Evolutionary conservation across 164 flowering plant species (phyloP), one percentile per base, ranked within the genome.

Genomic region (Annona cherimola): DNA sequence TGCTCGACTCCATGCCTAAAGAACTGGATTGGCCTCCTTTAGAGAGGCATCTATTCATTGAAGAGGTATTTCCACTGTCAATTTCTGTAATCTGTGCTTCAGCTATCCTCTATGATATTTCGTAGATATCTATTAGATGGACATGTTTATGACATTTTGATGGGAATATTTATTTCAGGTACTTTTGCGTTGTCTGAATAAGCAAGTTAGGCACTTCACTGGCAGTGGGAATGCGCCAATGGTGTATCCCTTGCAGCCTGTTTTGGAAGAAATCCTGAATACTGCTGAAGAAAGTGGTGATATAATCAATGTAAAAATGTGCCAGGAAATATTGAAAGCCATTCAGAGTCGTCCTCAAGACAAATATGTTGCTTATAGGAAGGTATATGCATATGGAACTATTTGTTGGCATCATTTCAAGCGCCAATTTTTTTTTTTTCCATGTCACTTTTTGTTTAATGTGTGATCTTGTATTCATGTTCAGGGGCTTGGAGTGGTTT

Each of bases 401-500:
- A 64, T 8, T 20, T 69, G 62, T 8, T 40, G 71, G 42, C 8
- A 42, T 7, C n/a, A 4, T 9, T 69, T 69, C 6, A 55, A 42
- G 19, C 55, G 61, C 44, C 42, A 64, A 40, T 14, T 44, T 64
- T 40, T 43, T 66, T 62, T 40, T 57, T 16, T 42, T 44, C 40
- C 50, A 42, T 57, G 14, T 73, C 67, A 61, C 16, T 55, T 50
- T 54, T 26, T 12, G 5, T 55, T 64, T 50, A 9, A 11, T 69
- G 60, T 14, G 69, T 44, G 41, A n/a, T 65, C 64, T 68, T 66
- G 70, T 14, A 57, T 65, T 20, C 19, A 11, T 46, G 63, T 2
- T 69, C 76, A 96, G 99, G 99, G 99, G 69, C 96, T 96, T 77
- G 99, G 99, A 75, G 99, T 96, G 76, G 94, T 96, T 67, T 96